Evolutionary conservation across 495 filamentous ascomycete species (phyloP), one percentile per base, ranked within the genome.

Genomic region (Haplographium delicatum): DNA sequence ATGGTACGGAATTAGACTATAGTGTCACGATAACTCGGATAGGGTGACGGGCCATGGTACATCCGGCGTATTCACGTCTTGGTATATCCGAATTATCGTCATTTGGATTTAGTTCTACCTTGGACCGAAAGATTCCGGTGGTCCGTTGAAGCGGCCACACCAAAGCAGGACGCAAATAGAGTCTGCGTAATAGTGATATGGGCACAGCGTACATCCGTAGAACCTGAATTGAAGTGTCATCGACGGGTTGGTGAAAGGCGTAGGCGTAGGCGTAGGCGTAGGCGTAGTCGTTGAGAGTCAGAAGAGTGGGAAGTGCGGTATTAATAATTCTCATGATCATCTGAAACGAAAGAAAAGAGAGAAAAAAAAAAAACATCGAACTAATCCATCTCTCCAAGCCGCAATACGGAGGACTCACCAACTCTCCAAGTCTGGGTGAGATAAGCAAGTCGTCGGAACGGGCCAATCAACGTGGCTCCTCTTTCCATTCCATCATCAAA

Each of bases 81-180:
- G 22, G 25, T 27, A 23, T 50, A 55, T 45, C 53, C 53, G 53
- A 42, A 50, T 50, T 55, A 50, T 55, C 53, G 53, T 55, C 25
- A 31, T 24, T 3, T 5, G n/a, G n/a, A n/a, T n/a, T n/a, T n/a
- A n/a, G n/a, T 25, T 20, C 11, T 49, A 19, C 37, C 19, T 33
- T 41, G 39, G 30, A 55, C 53, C 53, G 53, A 50, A 40, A 39
- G 13, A 37, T 54, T 48, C 51, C 51, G 51, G 44, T 11, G 1
- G 7, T 16, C 24, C 20, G 10, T 26, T 38, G 7, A 7, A 26
- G 13, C 42, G 15, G 42, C 20, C n/a, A n/a, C n/a, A n/a, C n/a
- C n/a, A n/a, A n/a, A n/a, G n/a, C n/a, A n/a, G n/a, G n/a, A n/a
- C n/a, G n/a, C n/a, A n/a, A n/a, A n/a, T n/a, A n/a, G n/a, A n/a